These are phyloP conservation scores for Claviceps digitariae DNA, from an alignment of 2,329 filamentous ascomycete genomes.

Conservation along the genomic window DNA sequence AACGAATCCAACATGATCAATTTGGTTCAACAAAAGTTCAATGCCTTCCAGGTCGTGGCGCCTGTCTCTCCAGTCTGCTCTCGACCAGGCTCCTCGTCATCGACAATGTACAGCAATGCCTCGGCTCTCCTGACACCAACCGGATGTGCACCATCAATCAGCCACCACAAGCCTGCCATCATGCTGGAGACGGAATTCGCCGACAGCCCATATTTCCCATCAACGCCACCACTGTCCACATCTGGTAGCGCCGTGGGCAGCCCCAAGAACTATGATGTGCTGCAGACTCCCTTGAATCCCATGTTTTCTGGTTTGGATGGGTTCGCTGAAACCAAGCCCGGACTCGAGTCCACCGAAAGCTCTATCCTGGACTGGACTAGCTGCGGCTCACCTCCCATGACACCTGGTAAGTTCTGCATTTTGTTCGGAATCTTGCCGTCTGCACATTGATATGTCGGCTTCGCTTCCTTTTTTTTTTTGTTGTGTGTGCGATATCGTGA, in stretches of 20 bases:
- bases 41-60: slow-evolving; percentile 38
- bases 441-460: background rate
- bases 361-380: slow-evolving; percentile 66
- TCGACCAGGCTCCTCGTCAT: slow-evolving; percentile 48
- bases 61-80: slow-evolving; percentile 52
- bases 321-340: slow-evolving; percentile 52
- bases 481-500: too few relatives aligned
- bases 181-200: slow-evolving; percentile 65
- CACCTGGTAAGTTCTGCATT: slow-evolving; percentile 57
- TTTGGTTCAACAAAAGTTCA: slow-evolving; percentile 5
- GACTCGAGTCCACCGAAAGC: slow-evolving; percentile 58
- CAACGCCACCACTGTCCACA: slow-evolving; percentile 76
- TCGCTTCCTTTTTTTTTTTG: background rate
- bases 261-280: slow-evolving; percentile 62
- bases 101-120: slow-evolving; percentile 41
- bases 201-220: slow-evolving; percentile 61
- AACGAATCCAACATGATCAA: slow-evolving; percentile 53
- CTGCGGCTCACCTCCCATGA: slow-evolving; percentile 72
- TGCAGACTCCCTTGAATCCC: slow-evolving; percentile 73
- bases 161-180: slow-evolving; percentile 59
- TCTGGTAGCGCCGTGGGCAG: slow-evolving; percentile 78
- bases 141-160: slow-evolving; percentile 54
- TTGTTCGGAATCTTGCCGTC: too few relatives aligned
- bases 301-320: slow-evolving; percentile 61
- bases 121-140: slow-evolving; percentile 58